A percentile compares a stretch with the other conserved stretches of the same genome.
phyloP scores from a whole-genome alignment of 176 grass and related monocot genomes.

The Carex kokanica region DNA sequence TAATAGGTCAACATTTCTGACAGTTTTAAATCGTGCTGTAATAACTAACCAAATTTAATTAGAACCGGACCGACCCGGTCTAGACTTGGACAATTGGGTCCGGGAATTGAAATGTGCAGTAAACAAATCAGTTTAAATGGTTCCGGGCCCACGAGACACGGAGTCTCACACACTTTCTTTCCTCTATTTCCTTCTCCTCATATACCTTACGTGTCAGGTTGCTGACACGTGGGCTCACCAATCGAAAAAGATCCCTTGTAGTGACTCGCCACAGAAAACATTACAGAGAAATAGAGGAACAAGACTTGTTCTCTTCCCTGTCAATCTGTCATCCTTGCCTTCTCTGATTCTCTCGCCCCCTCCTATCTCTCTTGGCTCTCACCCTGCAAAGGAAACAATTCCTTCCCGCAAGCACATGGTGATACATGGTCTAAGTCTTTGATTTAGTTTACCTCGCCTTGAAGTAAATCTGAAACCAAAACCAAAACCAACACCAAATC shows the following conservation, averaged over 20 bases:
- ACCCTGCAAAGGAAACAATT: conserved; percentile 21
- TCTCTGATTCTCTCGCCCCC: not conserved
- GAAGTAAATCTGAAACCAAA: conserved; percentile 30
- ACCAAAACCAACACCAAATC: not conserved
- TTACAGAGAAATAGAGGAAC: not conserved
- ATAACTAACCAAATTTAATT: not conserved
- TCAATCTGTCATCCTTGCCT: not conserved
- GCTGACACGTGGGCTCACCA: not conserved
- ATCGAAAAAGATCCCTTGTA: no score
- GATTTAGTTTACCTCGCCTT: conserved; percentile 19
- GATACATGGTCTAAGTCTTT: conserved; percentile 10
- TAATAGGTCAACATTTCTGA: not conserved
- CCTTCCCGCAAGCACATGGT: not conserved
- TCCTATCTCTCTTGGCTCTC: not conserved
- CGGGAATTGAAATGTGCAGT: not conserved
- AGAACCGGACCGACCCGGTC: not conserved
- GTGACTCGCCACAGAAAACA: not conserved
- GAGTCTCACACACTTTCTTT: no score
- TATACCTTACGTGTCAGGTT: not conserved
- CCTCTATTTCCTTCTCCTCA: not conserved
- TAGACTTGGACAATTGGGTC: not conserved
- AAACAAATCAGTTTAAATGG: not conserved
- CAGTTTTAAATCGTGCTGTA: not conserved
- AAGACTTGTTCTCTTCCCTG: not conserved
- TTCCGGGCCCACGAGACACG: conserved; percentile 3